phyloP scores from a whole-genome alignment of 2,329 filamentous ascomycete genomes.

The Nemania bipapillata region DNA sequence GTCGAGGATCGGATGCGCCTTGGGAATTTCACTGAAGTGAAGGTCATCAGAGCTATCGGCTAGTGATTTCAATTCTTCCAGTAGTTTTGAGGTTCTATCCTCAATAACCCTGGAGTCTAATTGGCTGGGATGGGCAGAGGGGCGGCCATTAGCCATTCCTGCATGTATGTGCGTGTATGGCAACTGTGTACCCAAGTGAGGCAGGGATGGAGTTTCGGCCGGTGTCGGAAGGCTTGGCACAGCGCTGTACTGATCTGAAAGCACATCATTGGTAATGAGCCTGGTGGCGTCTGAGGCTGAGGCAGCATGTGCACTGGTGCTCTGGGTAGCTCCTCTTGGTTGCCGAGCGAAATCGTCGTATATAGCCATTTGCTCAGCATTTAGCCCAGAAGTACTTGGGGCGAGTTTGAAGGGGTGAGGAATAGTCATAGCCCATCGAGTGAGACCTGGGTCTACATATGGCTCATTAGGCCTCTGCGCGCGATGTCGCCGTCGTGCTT shows the following conservation, averaged over 20 bases:
- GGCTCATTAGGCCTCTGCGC: conserved; percentile 80
- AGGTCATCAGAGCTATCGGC: conserved; percentile 66
- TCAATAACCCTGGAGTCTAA: conserved; percentile 65
- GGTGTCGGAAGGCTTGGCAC: conserved; percentile 69
- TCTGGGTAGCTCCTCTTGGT: conserved; percentile 70
- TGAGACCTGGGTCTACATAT: conserved; percentile 83
- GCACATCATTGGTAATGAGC: conserved; percentile 70
- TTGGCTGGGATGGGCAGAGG: conserved; percentile 55
- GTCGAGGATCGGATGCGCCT: conserved; percentile 69
- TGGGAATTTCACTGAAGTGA: conserved; percentile 69
- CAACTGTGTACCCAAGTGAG: conserved; percentile 64
- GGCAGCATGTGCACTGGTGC: conserved; percentile 66
- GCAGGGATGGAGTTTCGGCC: conserved; percentile 68
- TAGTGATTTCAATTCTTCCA: conserved; percentile 67
- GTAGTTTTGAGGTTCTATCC: conserved; percentile 67
- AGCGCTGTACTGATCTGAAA: conserved; percentile 69
- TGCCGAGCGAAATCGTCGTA: conserved; percentile 96
- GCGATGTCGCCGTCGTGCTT: conserved; percentile 79
- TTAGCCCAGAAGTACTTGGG: conserved; percentile 75
- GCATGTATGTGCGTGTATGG: conserved; percentile 66
- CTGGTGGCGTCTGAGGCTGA: conserved; percentile 70
- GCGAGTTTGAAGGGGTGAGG: conserved; percentile 92
- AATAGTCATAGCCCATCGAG: conserved; percentile 91
- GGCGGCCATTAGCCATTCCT: conserved; percentile 63
- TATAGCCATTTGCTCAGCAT: conserved; percentile 90